These are phyloP conservation scores for Penicillium atrosanguineum DNA, from an alignment of 495 filamentous ascomycete species.

Conservation along the genomic window DNA sequence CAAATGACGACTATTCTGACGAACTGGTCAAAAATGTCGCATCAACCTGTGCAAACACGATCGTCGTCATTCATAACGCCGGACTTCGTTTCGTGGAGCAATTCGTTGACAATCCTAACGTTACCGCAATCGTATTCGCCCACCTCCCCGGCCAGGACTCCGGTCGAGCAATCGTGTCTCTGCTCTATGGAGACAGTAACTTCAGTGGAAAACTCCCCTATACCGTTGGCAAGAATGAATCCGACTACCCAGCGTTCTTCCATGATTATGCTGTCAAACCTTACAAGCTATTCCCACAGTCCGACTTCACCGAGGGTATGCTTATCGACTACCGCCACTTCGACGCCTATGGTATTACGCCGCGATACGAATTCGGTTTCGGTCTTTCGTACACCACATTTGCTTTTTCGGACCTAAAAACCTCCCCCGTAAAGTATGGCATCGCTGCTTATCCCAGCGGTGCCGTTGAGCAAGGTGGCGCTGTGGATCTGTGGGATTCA, in stretches of 20 bases:
- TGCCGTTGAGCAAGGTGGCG: conserved; percentile 55
- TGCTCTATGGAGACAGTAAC: conserved; percentile 69
- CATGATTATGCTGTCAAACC: conserved; percentile 43
- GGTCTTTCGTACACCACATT: conserved; percentile 24
- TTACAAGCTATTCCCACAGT: conserved; percentile 48
- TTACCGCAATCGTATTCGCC: conserved; percentile 71
- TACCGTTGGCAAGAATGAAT: conserved; percentile 68
- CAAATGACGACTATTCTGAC: conserved; percentile 44
- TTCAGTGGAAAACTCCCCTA: conserved; percentile 68
- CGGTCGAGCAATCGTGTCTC: conserved; percentile 66
- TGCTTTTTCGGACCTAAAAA: conserved; percentile 10
- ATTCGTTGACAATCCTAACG: conserved; percentile 48
- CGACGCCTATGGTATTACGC: conserved; percentile 54
- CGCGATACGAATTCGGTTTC: conserved; percentile 61
- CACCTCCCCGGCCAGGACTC: conserved; percentile 76
- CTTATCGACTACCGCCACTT: conserved; percentile 68
- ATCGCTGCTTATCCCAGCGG: conserved; percentile 35
- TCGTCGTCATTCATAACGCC: conserved; percentile 45
- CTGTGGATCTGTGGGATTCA: conserved; percentile 56
- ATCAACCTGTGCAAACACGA: conserved; percentile 49
- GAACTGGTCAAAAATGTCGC: conserved; percentile 56
- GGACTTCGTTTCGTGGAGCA: conserved; percentile 41
- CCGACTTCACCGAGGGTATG: conserved; percentile 54
- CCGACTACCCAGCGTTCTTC: conserved; percentile 53
- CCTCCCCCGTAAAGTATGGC: conserved; percentile 50